A percentile compares a stretch with the other conserved stretches of the same genome.
phyloP scores from a whole-genome alignment of 78 protist species.

The Dictyostelium purpureum region DNA sequence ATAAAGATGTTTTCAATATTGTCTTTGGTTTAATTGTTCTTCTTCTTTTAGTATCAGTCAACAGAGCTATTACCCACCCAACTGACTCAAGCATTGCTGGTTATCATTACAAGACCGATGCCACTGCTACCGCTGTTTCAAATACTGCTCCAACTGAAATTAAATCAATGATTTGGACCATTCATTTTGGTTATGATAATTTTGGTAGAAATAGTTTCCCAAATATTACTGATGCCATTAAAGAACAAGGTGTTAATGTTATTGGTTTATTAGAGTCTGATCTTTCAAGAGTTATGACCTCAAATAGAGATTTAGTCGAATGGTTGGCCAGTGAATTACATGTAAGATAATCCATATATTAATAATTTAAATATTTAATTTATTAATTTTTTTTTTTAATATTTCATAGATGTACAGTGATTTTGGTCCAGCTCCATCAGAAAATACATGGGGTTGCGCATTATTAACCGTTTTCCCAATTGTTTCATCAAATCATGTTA shows the following conservation, averaged over 20 bases:
- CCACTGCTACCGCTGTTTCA: background rate
- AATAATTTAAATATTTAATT: background rate
- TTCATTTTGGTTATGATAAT: constrained; percentile 74
- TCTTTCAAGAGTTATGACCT: constrained; percentile 62
- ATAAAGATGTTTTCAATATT: constrained; percentile 34
- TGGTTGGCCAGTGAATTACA: constrained; percentile 63
- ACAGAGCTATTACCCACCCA: constrained; percentile 58
- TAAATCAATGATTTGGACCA: constrained; percentile 75
- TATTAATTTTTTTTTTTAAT: background rate
- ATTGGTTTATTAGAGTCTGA: constrained; percentile 73
- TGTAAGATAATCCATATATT: background rate
- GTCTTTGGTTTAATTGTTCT: constrained; percentile 31
- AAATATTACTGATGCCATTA: constrained; percentile 51
- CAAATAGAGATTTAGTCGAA: constrained; percentile 68
- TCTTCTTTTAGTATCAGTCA: constrained; percentile 40
- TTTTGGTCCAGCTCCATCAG: constrained; percentile 69
- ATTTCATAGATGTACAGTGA: constrained; percentile 45
- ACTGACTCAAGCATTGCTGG: constrained; percentile 57
- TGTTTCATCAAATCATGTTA: constrained; percentile 42
- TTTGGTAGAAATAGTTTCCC: constrained; percentile 71
- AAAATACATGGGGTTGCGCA: constrained; percentile 80
- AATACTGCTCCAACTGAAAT: constrained; percentile 43
- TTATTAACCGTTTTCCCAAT: constrained; percentile 64
- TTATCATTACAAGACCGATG: constrained; percentile 15
- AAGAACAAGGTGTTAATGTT: constrained; percentile 44